These are phyloP conservation scores for Inga laurina DNA, from an alignment of 306 rosid species.

Conservation along the genomic window DNA sequence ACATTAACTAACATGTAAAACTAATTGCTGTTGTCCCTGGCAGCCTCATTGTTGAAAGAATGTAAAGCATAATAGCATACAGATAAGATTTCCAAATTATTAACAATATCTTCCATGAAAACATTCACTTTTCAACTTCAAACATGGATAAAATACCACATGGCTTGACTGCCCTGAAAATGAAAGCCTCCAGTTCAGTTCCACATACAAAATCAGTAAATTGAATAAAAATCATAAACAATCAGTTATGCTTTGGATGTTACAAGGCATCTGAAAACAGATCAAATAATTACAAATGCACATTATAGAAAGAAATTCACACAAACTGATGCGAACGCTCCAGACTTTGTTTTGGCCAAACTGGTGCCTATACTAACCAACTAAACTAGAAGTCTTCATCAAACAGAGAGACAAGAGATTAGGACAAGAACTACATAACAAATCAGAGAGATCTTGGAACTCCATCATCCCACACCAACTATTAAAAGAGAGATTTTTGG, in stretches of 20 bases:
- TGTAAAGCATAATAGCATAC: background rate
- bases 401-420: background rate
- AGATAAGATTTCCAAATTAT: background rate
- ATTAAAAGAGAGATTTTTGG: background rate
- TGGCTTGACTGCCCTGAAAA: background rate
- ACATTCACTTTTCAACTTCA: background rate
- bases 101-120: background rate
- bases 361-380: background rate
- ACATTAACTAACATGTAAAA: slow-evolving; percentile 4
- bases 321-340: background rate
- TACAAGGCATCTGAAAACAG: background rate
- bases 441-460: background rate
- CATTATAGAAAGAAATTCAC: background rate
- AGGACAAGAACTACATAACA: background rate
- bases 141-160: background rate
- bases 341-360: background rate
- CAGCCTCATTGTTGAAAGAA: background rate
- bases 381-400: background rate
- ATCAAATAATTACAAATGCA: background rate
- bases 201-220: background rate
- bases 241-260: background rate
- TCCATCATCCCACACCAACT: background rate
- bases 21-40: background rate
- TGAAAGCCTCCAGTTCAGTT: background rate
- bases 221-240: background rate